Base-by-base conservation (phyloP, 1,139 yeast species). In the Chernovozyma aurita region DNA sequence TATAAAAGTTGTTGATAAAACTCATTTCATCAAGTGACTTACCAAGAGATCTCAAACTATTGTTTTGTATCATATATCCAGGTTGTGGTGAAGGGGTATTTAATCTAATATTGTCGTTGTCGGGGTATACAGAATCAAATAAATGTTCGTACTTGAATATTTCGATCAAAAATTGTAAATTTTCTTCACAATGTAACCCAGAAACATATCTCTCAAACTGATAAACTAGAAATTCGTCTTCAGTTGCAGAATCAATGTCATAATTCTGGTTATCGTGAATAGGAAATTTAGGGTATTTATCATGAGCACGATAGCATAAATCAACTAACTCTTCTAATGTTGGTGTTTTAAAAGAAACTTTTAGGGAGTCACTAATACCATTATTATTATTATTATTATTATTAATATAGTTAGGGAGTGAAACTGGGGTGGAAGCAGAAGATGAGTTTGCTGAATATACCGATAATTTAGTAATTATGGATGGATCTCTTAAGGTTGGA, bases 131-230 rank as follows among this genome's bases (percentile, higher is more conserved):
- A 25, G 51, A 48, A 34, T 55, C 60, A 42, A 51, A 61, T 42
- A 48, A 54, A 46, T 56, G 55, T 43, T 69, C 74, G 48, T 73
- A 73, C 36, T 64, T 65, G 51, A 57, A 70, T 14, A 72, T 66
- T 38, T 69, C 72, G 5, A 73, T 57, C 29, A 73, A 50, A 43
- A 73, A 73, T 34, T 59, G 50, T 32, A 73, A 55, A 47, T 70
- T 73, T 49, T 73, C 79, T 41, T 59, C 60, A 47, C 74, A 68
- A 44, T 71, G 77, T 14, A 59, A 45, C 11, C 55, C 45, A 13
- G 34, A 35, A 6, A 53, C 42, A 34, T 46, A 56, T 9, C 46
- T 43, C 24, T 46, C 48, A 31, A 61, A 61, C 16, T 42, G 42
- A 18, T 46, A 44, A 8, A 55, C 52, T 18, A 37, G 20, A 7